Percentiles rank a stretch among this genome's conserved stretches.
Conservation (phyloP, 305 asterid genomes). For the Caryopteris hybrid region DNA sequence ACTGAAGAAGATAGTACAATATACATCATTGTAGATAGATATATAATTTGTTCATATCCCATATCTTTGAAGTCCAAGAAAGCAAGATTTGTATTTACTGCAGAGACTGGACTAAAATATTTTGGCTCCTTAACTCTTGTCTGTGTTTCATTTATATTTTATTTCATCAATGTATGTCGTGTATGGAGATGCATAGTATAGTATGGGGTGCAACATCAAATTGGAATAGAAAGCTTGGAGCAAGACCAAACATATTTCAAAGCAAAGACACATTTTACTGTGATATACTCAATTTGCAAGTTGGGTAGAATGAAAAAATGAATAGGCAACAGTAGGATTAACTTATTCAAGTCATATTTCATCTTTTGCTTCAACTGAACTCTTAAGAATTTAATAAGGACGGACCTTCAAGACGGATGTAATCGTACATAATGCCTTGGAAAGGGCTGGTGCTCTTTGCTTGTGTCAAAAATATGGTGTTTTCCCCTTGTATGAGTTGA, state of each 20-base stretch:
- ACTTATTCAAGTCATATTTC: neutral
- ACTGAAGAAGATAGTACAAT: constrained; percentile 20
- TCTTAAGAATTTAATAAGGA: neutral
- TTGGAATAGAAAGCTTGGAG: neutral
- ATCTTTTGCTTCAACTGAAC: neutral
- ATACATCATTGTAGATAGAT: constrained; percentile 18
- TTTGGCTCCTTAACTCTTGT: too few species aligned
- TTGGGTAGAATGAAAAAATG: neutral
- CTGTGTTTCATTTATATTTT: too few species aligned
- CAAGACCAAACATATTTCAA: neutral
- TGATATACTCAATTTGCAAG: neutral
- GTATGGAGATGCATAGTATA: too few species aligned
- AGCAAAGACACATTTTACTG: too few species aligned
- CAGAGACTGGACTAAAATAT: too few species aligned
- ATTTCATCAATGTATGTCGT: too few species aligned
- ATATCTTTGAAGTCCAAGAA: neutral
- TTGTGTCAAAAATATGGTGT: constrained; percentile 50
- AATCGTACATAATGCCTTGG: constrained; percentile 58
- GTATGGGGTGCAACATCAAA: too few species aligned
- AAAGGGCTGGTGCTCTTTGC: constrained; percentile 38
- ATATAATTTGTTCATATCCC: neutral
- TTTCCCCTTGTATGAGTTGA: constrained; percentile 30
- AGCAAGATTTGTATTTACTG: neutral
- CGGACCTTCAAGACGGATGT: constrained; percentile 50
- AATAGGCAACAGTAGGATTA: neutral